phyloP scores from a whole-genome alignment of 805 yeast genomes.

The Ogataea saltuana region DNA sequence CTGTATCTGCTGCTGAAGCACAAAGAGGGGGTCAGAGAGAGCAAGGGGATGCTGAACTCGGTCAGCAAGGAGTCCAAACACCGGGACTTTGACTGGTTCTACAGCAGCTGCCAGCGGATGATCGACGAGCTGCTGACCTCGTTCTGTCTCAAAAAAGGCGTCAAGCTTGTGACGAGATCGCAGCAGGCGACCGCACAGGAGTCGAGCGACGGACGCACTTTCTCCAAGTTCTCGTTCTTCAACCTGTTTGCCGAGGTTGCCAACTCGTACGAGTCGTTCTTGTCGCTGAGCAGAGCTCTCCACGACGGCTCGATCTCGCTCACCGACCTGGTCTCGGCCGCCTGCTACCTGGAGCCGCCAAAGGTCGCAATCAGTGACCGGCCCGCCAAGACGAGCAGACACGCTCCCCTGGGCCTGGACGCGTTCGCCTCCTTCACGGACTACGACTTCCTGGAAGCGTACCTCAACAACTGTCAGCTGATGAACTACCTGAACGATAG shows the following conservation, averaged over 20 bases:
- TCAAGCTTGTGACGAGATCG: conserved; percentile 32
- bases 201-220: conserved; percentile 34
- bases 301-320: conserved; percentile 21
- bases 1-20: conserved; percentile 26
- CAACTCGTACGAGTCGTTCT: conserved; percentile 29
- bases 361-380: conserved; percentile 23
- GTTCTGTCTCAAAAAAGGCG: conserved; percentile 27
- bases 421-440: conserved; percentile 32
- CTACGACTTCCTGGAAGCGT: conserved; percentile 28
- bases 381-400: conserved; percentile 26
- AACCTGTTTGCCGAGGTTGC: conserved; percentile 31
- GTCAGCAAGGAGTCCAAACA: conserved; percentile 1
- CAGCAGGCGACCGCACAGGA: conserved; percentile 24
- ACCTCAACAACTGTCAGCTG: conserved; percentile 35
- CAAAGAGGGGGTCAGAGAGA: conserved; percentile 23
- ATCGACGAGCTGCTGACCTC: conserved; percentile 36
- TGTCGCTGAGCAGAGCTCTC: conserved; percentile 18
- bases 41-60: conserved; percentile 22
- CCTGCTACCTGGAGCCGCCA: conserved; percentile 21
- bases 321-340: conserved; percentile 27
- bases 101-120: conserved; percentile 28
- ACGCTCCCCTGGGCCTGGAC: conserved; percentile 30
- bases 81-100: conserved; percentile 23
- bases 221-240: conserved; percentile 27
- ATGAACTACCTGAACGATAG: conserved; percentile 38